Evolutionary conservation across 495 filamentous ascomycete species (phyloP).

Genomic region (Pyrenula massariospora): DNA sequence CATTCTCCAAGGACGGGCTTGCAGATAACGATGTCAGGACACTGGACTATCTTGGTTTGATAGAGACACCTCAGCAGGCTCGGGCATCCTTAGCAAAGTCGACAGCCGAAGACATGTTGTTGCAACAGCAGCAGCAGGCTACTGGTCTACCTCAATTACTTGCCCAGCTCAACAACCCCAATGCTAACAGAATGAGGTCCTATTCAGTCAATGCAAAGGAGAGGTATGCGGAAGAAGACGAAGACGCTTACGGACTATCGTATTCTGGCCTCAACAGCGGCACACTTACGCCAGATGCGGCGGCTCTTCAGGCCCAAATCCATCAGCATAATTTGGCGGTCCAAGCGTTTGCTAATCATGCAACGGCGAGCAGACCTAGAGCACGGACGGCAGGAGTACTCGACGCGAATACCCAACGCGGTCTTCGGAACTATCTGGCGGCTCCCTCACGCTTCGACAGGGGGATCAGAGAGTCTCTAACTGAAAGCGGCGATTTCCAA

Average conservation of each 20-base stretch:
- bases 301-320: conserved; percentile 69
- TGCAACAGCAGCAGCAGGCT: conserved; percentile 44
- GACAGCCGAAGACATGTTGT: conserved; percentile 30
- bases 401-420: conserved; percentile 65
- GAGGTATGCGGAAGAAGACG: conserved; percentile 89
- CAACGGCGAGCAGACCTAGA: conserved; percentile 69
- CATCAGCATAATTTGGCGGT: conserved; percentile 89
- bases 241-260: conserved; percentile 57
- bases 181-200: conserved; percentile 79
- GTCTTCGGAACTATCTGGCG: conserved; percentile 66
- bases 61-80: conserved; percentile 80
- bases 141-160: conserved; percentile 55
- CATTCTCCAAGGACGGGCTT: conserved; percentile 79
- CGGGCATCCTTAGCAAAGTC: conserved; percentile 57
- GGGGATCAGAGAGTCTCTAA: conserved; percentile 63
- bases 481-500: conserved; percentile 64
- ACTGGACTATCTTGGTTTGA: conserved; percentile 88
- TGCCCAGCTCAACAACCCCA: conserved; percentile 67
- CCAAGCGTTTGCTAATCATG: conserved; percentile 77
- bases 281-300: conserved; percentile 60
- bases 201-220: conserved; percentile 98
- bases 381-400: conserved; percentile 84
- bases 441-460: conserved; percentile 69
- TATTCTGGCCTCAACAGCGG: conserved; percentile 53
- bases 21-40: conserved; percentile 86